These are phyloP conservation scores for Vaucheria bursata DNA, from an alignment of 352 stramenopile species.

Conservation along the genomic window DNA sequence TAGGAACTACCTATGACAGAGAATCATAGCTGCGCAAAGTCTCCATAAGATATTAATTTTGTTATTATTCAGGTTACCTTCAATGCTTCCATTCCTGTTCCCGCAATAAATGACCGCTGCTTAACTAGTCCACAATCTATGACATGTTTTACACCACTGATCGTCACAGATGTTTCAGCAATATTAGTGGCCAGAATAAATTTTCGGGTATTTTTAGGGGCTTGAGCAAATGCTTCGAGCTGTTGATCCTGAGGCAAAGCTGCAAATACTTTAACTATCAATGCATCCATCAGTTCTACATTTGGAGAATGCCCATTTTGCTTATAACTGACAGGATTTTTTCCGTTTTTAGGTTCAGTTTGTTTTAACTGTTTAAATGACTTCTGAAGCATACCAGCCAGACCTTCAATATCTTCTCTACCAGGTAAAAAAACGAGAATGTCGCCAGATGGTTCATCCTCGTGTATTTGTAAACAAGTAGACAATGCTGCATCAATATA, in stretches of 20 bases:
- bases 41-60: no score
- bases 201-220: constrained; percentile 24
- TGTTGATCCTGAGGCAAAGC: constrained; percentile 86
- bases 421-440: constrained; percentile 87
- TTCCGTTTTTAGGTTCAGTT: neutral
- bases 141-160: constrained; percentile 76
- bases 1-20: constrained; percentile 3
- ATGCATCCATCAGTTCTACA: constrained; percentile 7
- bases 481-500: constrained; percentile 66
- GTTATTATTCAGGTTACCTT: no score
- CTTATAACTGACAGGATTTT: neutral
- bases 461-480: constrained; percentile 61
- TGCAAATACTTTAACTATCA: constrained; percentile 88
- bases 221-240: constrained; percentile 76
- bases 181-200: constrained; percentile 78
- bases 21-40: no score
- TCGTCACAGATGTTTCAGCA: constrained; percentile 88
- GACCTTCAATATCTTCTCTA: constrained; percentile 76
- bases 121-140: constrained; percentile 91
- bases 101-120: constrained; percentile 38
- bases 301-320: neutral
- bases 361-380: neutral
- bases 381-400: constrained; percentile 55
- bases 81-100: constrained; percentile 2
- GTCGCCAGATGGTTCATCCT: constrained; percentile 52